A percentile compares a stretch with the other conserved stretches of the same genome.
phyloP scores from a whole-genome alignment of 2,329 filamentous ascomycete species.

The Spiromastix sp. region DNA sequence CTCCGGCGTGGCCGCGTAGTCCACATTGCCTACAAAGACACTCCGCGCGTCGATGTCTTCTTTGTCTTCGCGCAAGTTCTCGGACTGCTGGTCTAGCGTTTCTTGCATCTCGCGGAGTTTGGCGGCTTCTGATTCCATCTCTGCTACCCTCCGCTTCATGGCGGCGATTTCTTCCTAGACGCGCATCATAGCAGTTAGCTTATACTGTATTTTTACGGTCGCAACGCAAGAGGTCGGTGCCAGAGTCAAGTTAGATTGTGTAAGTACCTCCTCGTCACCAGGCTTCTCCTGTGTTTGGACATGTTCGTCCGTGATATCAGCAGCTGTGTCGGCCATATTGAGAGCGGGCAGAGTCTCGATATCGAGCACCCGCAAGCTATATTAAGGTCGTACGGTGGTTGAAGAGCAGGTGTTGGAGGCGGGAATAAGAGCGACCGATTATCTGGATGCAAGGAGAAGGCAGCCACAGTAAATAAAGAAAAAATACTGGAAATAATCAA shows the following conservation, averaged over 20 bases:
- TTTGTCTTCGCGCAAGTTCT: constrained; percentile 80
- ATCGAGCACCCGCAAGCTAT: no score
- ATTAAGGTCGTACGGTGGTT: no score
- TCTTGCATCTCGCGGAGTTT: constrained; percentile 83
- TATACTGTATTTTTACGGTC: background rate
- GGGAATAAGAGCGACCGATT: no score
- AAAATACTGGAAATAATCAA: no score
- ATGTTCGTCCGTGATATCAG: constrained; percentile 11
- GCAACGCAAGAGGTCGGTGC: background rate
- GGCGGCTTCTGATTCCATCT: constrained; percentile 84
- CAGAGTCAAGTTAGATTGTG: no score
- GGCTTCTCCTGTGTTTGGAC: constrained; percentile 24
- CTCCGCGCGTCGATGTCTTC: constrained; percentile 91
- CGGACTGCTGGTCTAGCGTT: constrained; percentile 71
- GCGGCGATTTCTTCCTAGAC: constrained; percentile 76
- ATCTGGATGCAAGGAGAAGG: no score
- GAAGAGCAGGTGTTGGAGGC: no score
- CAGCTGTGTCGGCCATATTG: constrained; percentile 10
- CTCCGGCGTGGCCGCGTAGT: constrained; percentile 93
- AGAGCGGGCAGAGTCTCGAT: no score
- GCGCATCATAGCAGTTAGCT: no score
- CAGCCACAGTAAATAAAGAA: no score
- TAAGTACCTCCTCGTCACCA: constrained; percentile 36
- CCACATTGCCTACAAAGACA: constrained; percentile 97
- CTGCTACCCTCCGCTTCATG: constrained; percentile 77